Evolutionary conservation across 2,329 filamentous ascomycete species (phyloP).

Genomic region (Colletotrichum sp.): DNA sequence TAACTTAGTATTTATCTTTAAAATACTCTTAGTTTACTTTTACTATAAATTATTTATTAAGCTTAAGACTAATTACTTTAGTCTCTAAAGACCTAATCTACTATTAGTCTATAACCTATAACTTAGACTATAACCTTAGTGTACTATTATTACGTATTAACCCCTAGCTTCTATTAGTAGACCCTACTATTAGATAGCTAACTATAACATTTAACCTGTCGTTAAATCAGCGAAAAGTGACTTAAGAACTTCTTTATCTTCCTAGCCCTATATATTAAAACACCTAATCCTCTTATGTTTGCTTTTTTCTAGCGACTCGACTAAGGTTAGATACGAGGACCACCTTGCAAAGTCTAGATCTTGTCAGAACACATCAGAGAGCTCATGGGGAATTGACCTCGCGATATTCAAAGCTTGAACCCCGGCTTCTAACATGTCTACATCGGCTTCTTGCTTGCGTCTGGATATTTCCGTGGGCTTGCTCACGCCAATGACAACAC

Average conservation of each 20-base stretch:
- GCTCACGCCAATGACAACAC: not conserved
- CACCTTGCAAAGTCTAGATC: not conserved
- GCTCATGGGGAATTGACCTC: not conserved
- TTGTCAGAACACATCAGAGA: fast-evolving
- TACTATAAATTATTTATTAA: no score
- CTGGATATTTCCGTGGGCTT: not conserved
- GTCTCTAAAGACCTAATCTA: no score
- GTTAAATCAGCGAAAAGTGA: not conserved
- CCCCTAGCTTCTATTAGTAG: no score
- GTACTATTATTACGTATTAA: no score
- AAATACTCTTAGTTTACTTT: no score
- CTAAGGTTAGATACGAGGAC: not conserved
- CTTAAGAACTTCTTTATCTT: fast-evolving
- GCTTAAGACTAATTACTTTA: no score
- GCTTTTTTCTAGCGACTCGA: not conserved
- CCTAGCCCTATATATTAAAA: not conserved
- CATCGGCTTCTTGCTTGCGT: not conserved
- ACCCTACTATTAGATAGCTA: no score
- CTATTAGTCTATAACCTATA: no score
- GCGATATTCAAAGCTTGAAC: fast-evolving
- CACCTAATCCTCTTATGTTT: not conserved
- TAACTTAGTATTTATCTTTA: no score
- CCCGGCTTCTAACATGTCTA: fast-evolving
- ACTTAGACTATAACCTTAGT: no score
- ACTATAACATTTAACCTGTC: fast-evolving